A percentile compares a stretch with the other conserved stretches of the same genome.
These are phyloP conservation scores for Sporisorium reilianum DNA, from an alignment of 1,284 basidiomycete genomes.

Conservation along the genomic window DNA sequence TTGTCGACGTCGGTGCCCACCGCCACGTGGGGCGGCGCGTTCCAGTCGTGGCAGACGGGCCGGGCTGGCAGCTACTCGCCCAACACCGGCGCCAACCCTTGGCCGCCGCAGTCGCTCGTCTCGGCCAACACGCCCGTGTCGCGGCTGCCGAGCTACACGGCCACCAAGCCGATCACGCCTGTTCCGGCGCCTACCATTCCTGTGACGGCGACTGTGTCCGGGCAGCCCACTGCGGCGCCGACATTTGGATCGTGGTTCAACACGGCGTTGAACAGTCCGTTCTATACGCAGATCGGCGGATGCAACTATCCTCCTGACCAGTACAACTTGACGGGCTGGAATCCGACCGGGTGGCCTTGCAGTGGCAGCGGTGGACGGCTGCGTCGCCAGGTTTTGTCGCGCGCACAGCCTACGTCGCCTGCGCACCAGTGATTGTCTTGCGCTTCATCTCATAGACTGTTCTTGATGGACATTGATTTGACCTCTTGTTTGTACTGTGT, in stretches of 20 bases:
- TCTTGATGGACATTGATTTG: background rate
- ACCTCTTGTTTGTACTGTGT: slow-evolving; percentile 3
- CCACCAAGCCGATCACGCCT: slow-evolving; percentile 35
- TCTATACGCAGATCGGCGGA: slow-evolving; percentile 45
- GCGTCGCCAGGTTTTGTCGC: slow-evolving; percentile 9
- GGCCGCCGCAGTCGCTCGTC: slow-evolving; percentile 49
- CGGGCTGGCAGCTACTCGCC: slow-evolving; percentile 38
- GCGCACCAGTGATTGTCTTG: slow-evolving; percentile 5
- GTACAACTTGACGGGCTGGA: slow-evolving; percentile 39
- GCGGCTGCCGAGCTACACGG: slow-evolving; percentile 50
- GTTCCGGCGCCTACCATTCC: slow-evolving; percentile 42
- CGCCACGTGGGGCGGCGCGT: slow-evolving; percentile 42
- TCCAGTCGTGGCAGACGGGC: slow-evolving; percentile 55
- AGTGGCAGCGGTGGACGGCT: slow-evolving; percentile 30
- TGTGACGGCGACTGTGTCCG: slow-evolving; percentile 28
- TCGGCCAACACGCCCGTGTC: slow-evolving; percentile 35
- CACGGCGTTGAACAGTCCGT: slow-evolving; percentile 21
- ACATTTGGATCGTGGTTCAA: slow-evolving; percentile 45
- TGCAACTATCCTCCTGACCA: slow-evolving; percentile 52
- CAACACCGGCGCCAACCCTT: slow-evolving; percentile 30
- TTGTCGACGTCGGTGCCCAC: slow-evolving; percentile 14
- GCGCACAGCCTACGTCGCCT: slow-evolving; percentile 14
- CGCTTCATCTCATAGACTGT: background rate
- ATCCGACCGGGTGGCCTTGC: slow-evolving; percentile 46
- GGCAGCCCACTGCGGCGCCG: slow-evolving; percentile 32